These are phyloP conservation scores for Moesziomyces sp. DNA, from an alignment of 1,284 basidiomycete species.

Conservation along the genomic window DNA sequence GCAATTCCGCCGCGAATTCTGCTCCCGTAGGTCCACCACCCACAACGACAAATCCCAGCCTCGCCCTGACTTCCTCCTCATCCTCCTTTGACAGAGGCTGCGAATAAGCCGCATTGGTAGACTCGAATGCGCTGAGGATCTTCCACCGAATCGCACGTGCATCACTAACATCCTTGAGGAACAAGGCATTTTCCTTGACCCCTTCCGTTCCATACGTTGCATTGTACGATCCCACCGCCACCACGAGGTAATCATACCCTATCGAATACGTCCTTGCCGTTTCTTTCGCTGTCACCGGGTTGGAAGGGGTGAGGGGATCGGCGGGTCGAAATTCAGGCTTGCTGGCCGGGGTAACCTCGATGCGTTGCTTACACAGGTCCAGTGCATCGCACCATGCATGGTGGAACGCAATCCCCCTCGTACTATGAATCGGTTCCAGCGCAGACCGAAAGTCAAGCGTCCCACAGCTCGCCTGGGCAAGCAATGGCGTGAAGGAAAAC, in stretches of 20 bases:
- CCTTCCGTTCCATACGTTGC: constrained; percentile 75
- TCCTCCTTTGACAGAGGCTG: constrained; percentile 75
- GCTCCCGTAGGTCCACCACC: constrained; percentile 54
- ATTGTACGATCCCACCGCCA: constrained; percentile 84
- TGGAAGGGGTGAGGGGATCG: constrained; percentile 70
- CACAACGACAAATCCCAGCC: constrained; percentile 50
- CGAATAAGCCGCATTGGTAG: constrained; percentile 76
- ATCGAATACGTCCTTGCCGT: constrained; percentile 20
- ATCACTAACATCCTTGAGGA: constrained; percentile 82
- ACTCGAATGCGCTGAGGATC: constrained; percentile 82
- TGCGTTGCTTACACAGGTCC: constrained; percentile 10
- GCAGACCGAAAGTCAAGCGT: constrained; percentile 75
- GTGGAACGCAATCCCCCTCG: constrained; percentile 60
- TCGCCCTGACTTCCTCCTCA: constrained; percentile 32
- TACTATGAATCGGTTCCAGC: constrained; percentile 77
- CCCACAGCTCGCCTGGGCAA: constrained; percentile 68
- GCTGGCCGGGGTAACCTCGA: constrained; percentile 30
- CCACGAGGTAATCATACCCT: constrained; percentile 78
- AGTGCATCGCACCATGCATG: constrained; percentile 69
- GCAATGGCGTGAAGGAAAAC: constrained; percentile 50
- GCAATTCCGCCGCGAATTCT: constrained; percentile 76
- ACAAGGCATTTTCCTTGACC: constrained; percentile 64
- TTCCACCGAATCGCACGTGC: constrained; percentile 81
- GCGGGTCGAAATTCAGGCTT: constrained; percentile 70
- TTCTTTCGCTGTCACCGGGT: not conserved